Evolutionary conservation across 495 filamentous ascomycete species (phyloP).

Genomic region (Hyaloscypha bicolor): DNA sequence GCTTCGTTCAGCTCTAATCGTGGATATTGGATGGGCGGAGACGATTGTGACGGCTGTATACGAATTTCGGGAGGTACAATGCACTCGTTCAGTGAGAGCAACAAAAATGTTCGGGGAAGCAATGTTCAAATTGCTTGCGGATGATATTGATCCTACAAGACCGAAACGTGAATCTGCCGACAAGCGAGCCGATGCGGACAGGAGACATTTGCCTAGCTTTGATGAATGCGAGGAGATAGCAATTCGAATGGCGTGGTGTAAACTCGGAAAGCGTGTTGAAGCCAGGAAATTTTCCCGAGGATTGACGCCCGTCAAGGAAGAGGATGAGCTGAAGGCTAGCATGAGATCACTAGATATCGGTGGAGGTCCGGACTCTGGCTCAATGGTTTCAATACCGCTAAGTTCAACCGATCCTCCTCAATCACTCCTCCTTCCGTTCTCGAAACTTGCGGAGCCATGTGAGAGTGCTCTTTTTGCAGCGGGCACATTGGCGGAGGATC

Average conservation of each 20-base stretch:
- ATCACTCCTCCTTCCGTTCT: constrained; percentile 65
- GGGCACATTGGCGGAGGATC: constrained; percentile 50
- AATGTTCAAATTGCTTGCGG: constrained; percentile 64
- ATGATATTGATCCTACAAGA: constrained; percentile 32
- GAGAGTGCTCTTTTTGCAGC: constrained; percentile 73
- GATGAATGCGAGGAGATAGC: constrained; percentile 79
- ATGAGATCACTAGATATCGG: constrained; percentile 27
- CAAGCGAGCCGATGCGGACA: constrained; percentile 18
- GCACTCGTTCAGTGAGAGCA: constrained; percentile 69
- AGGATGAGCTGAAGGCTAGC: constrained; percentile 46
- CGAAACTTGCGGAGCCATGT: constrained; percentile 68
- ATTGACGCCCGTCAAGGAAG: constrained; percentile 50
- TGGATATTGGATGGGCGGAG: constrained; percentile 92
- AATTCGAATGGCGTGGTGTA: constrained; percentile 77
- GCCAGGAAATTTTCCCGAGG: constrained; percentile 36
- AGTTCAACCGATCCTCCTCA: constrained; percentile 46
- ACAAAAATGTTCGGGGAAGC: constrained; percentile 69
- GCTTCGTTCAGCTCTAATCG: constrained; percentile 74
- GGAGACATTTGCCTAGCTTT: constrained; percentile 54
- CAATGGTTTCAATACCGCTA: constrained; percentile 48
- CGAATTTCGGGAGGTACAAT: constrained; percentile 80
- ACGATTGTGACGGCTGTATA: constrained; percentile 80
- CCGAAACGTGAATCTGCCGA: constrained; percentile 10
- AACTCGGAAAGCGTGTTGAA: constrained; percentile 36
- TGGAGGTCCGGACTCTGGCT: constrained; percentile 24